These are phyloP conservation scores for Raphanus hybrid DNA, from an alignment of 441 rosid species.

Conservation along the genomic window DNA sequence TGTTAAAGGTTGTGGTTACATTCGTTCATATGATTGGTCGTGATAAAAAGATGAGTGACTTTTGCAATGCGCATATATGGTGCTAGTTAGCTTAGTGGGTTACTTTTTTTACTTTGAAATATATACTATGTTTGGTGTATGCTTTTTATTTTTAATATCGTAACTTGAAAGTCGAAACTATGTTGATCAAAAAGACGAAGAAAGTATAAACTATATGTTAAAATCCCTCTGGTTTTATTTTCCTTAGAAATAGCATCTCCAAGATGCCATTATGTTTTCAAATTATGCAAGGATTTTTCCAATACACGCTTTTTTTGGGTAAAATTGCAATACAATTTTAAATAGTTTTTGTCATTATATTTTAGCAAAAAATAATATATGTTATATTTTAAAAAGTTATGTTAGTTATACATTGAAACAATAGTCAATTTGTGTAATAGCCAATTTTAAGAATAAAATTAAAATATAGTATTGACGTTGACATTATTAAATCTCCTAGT, in stretches of 20 bases:
- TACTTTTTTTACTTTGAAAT: slow-evolving; percentile 16
- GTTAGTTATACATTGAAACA: too few relatives aligned
- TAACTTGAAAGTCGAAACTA: neutral
- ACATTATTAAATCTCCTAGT: too few relatives aligned
- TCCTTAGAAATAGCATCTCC: neutral
- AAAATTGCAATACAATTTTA: neutral
- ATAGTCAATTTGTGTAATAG: too few relatives aligned
- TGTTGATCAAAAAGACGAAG: neutral
- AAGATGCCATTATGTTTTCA: neutral
- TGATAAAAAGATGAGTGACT: slow-evolving; percentile 24
- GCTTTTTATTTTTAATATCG: neutral
- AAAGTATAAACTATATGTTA: too few relatives aligned
- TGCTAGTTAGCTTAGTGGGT: slow-evolving; percentile 26
- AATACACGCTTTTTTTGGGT: too few relatives aligned
- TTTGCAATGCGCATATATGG: slow-evolving; percentile 28
- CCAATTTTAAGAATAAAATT: too few relatives aligned
- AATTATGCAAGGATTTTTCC: neutral
- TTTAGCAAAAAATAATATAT: neutral
- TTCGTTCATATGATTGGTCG: slow-evolving; percentile 23
- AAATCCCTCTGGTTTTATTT: neutral
- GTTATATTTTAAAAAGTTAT: too few relatives aligned
- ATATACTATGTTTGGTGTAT: slow-evolving; percentile 4
- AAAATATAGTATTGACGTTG: too few relatives aligned
- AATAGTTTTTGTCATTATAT: neutral
- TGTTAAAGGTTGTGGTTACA: neutral